A percentile compares a stretch with the other conserved stretches of the same genome.
Conservation (phyloP, 805 yeast species). For the Ogataea wickerhamii region DNA sequence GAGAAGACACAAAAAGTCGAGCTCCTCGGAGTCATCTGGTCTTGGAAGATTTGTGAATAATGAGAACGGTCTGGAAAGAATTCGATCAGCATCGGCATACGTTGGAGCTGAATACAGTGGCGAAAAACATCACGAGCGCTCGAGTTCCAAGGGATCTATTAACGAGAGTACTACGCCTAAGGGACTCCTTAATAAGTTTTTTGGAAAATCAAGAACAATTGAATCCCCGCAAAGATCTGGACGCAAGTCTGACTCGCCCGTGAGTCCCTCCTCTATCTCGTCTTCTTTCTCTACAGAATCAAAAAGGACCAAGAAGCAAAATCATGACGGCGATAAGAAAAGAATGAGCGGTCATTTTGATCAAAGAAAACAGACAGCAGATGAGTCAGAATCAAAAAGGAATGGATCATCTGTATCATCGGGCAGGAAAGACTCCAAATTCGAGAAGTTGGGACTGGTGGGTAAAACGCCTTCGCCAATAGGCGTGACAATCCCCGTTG, state of each 20-base stretch:
- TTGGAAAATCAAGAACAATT: slow-evolving; percentile 22
- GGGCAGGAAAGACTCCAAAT: slow-evolving; percentile 17
- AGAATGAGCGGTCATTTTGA: slow-evolving; percentile 14
- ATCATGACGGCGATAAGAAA: slow-evolving; percentile 17
- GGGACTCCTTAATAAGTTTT: slow-evolving; percentile 30
- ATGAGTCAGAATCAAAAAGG: slow-evolving; percentile 6
- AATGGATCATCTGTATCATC: slow-evolving; percentile 9
- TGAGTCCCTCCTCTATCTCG: slow-evolving; percentile 24
- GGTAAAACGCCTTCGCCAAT: slow-evolving; percentile 33
- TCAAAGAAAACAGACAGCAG: slow-evolving; percentile 10
- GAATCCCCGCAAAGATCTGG: slow-evolving; percentile 11
- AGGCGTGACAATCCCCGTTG: slow-evolving; percentile 33
- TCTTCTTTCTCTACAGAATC: slow-evolving; percentile 10
- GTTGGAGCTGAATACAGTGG: slow-evolving; percentile 9
- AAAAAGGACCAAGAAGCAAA: slow-evolving; percentile 11
- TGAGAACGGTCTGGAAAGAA: slow-evolving; percentile 16
- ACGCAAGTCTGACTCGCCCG: slow-evolving; percentile 23
- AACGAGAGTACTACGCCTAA: slow-evolving; percentile 28
- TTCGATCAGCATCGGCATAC: slow-evolving; percentile 5
- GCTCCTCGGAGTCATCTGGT: slow-evolving; percentile 53
- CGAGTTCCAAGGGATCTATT: slow-evolving; percentile 28
- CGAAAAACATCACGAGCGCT: slow-evolving; percentile 21
- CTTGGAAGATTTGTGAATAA: slow-evolving; percentile 32
- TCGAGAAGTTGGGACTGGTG: slow-evolving; percentile 34
- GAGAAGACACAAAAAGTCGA: slow-evolving; percentile 61